phyloP scores from a whole-genome alignment of 306 rosid species.

The Medicago ruthenica region DNA sequence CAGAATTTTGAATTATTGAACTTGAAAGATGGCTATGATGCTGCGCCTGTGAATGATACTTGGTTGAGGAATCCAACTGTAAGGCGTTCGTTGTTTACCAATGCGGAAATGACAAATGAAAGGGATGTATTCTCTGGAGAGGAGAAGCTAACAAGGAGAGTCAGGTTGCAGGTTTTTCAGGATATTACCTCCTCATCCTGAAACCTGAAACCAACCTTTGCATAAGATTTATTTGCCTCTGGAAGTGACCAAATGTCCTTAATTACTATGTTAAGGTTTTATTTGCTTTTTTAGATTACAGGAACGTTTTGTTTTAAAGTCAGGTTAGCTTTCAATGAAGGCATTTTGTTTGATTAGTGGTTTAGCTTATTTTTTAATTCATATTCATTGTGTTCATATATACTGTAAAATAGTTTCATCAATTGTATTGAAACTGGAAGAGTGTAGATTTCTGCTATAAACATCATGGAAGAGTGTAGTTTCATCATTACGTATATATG shows the following conservation, averaged over 20 bases:
- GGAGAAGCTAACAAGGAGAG: constrained; percentile 48
- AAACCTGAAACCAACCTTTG: constrained; percentile 31
- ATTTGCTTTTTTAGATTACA: constrained; percentile 5
- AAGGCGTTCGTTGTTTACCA: constrained; percentile 62
- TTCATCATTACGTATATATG: neutral
- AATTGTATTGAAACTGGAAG: constrained; percentile 36
- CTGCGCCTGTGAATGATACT: constrained; percentile 21
- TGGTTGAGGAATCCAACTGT: constrained; percentile 60
- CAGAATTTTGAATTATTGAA: constrained; percentile 49
- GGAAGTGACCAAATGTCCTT: constrained; percentile 16
- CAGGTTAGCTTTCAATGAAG: constrained; percentile 5
- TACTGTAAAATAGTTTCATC: constrained; percentile 23
- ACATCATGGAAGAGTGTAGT: constrained; percentile 32
- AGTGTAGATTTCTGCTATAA: constrained; percentile 14
- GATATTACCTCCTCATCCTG: constrained; percentile 47
- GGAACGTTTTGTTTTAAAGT: too few relatives aligned
- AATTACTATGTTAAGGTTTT: constrained; percentile 13
- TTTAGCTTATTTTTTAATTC: constrained; percentile 44
- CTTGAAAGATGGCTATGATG: constrained; percentile 43
- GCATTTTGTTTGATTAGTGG: constrained; percentile 13
- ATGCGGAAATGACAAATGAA: constrained; percentile 49
- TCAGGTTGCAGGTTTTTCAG: constrained; percentile 49
- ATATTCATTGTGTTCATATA: neutral
- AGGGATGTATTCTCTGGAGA: constrained; percentile 40
- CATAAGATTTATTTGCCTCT: constrained; percentile 26